Percentiles rank a stretch among this genome's conserved stretches.
Conservation (phyloP, 208 protist species). For the Phytomonas sp. region DNA sequence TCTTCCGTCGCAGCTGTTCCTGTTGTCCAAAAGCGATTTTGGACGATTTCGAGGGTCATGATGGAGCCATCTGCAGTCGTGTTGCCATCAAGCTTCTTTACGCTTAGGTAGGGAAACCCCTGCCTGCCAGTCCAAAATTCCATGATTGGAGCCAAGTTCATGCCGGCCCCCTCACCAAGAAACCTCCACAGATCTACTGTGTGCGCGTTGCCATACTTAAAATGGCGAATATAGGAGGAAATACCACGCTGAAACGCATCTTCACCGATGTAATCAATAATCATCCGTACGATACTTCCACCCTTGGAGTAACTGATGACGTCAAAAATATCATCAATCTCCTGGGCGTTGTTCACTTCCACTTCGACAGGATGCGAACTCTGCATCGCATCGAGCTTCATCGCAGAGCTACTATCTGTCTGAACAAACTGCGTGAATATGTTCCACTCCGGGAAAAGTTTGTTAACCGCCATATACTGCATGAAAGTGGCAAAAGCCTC, state of each 20-base stretch:
- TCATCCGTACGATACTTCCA: conserved; percentile 81
- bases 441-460: conserved; percentile 78
- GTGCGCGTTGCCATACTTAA: conserved; percentile 60
- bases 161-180: conserved; percentile 50
- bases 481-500: conserved; percentile 94
- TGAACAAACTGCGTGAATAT: conserved; percentile 72
- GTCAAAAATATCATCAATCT: conserved; percentile 93
- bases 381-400: conserved; percentile 71
- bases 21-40: conserved; percentile 38
- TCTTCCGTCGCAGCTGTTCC: conserved; percentile 23
- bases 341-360: conserved; percentile 62
- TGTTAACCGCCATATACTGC: conserved; percentile 61
- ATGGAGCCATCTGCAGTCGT: not conserved
- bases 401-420: conserved; percentile 50
- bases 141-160: conserved; percentile 48
- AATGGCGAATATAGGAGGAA: conserved; percentile 64
- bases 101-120: conserved; percentile 65
- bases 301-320: conserved; percentile 90
- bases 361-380: conserved; percentile 91
- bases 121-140: conserved; percentile 61
- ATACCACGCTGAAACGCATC: conserved; percentile 73
- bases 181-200: conserved; percentile 84
- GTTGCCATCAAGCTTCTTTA: conserved; percentile 5
- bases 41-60: conserved; percentile 20
- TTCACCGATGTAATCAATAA: conserved; percentile 72